phyloP scores from a whole-genome alignment of 108 stramenopile genomes.

The Nitzschia palea region DNA sequence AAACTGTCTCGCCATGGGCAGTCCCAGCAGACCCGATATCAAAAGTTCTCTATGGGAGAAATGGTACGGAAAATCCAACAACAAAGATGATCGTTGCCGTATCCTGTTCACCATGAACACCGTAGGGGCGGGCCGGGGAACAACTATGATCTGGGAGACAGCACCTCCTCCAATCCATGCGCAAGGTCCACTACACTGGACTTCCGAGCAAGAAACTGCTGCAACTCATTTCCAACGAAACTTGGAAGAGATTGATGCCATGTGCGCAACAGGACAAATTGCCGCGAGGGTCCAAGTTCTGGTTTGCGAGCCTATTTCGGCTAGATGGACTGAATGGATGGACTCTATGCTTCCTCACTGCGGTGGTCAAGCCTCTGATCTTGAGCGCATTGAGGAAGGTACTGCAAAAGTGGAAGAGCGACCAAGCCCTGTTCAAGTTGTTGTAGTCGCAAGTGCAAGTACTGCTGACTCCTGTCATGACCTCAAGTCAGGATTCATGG shows the following conservation, averaged over 20 bases:
- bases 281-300: constrained; percentile 81
- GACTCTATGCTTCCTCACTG: constrained; percentile 73
- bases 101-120: constrained; percentile 82
- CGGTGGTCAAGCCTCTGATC: constrained; percentile 66
- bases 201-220: constrained; percentile 83
- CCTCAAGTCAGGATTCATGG: constrained; percentile 87
- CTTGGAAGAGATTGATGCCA: constrained; percentile 80
- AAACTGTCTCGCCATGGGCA: constrained; percentile 85
- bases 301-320: constrained; percentile 85
- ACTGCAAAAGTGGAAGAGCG: constrained; percentile 69
- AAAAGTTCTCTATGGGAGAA: constrained; percentile 68
- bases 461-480: constrained; percentile 87
- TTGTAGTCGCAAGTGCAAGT: constrained; percentile 71
- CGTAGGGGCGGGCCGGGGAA: constrained; percentile 78
- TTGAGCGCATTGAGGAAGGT: constrained; percentile 29
- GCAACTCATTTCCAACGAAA: constrained; percentile 81
- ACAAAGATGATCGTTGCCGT: constrained; percentile 75
- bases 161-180: constrained; percentile 57
- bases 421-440: constrained; percentile 83
- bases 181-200: constrained; percentile 72
- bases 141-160: constrained; percentile 88
- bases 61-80: constrained; percentile 51
- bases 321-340: constrained; percentile 88
- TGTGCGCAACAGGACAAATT: constrained; percentile 83
- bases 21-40: constrained; percentile 53